Evolutionary conservation across 1,284 basidiomycete genomes (phyloP).

Genomic region (Anthracocystis setariae): DNA sequence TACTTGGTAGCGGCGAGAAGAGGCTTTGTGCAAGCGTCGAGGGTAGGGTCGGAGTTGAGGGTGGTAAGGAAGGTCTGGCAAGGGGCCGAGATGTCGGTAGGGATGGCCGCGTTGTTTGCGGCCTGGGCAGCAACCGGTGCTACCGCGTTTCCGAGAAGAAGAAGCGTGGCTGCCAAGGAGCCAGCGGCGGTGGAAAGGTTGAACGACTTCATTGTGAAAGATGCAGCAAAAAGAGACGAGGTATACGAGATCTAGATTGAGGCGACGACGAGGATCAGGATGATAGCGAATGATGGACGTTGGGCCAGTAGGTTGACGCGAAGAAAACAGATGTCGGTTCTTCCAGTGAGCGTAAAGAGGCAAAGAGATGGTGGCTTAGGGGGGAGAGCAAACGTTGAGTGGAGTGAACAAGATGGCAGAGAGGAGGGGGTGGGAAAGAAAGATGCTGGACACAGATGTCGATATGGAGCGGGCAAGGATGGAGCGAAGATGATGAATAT

Average conservation of each 20-base stretch:
- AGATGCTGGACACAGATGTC: background rate
- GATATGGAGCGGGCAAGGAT: background rate
- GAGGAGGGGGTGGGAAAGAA: constrained; percentile 2
- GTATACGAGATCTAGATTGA: background rate
- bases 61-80: constrained; percentile 49
- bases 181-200: constrained; percentile 20
- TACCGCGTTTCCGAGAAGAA: constrained; percentile 21
- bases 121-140: constrained; percentile 42
- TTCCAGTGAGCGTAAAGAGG: background rate
- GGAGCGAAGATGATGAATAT: constrained; percentile 16
- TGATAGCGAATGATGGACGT: background rate
- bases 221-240: background rate
- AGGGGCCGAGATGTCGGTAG: constrained; percentile 31
- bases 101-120: constrained; percentile 38
- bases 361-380: background rate
- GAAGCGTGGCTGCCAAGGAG: constrained; percentile 31
- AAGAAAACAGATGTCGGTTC: background rate
- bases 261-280: background rate
- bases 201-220: constrained; percentile 32
- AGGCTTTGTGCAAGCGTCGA: constrained; percentile 53
- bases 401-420: background rate
- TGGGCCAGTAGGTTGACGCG: background rate
- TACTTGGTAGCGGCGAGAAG: constrained; percentile 48
- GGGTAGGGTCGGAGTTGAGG: constrained; percentile 49
- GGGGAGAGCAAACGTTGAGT: background rate